A percentile compares a stretch with the other conserved stretches of the same genome.
These are phyloP conservation scores for Sporothrix brunneoviolacea DNA, from an alignment of 2,329 filamentous ascomycete genomes.

Conservation along the genomic window DNA sequence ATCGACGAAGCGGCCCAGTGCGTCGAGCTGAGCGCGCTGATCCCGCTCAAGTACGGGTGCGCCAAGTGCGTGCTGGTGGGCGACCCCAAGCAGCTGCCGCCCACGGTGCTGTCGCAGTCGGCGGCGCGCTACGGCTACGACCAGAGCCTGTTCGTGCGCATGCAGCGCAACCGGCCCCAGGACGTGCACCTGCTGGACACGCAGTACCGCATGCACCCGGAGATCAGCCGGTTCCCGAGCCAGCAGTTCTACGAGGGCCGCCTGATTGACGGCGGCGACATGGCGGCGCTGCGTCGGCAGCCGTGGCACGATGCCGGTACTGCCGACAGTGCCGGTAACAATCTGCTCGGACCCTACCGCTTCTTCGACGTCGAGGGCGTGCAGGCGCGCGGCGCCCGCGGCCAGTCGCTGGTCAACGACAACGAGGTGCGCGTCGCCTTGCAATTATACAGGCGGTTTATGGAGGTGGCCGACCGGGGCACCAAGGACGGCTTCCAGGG, in stretches of 20 bases:
- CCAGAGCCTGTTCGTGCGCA: conserved; percentile 95
- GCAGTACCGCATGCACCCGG: conserved; percentile 98
- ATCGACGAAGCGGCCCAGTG: conserved; percentile 98
- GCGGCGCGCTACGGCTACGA: conserved; percentile 92
- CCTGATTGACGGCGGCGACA: conserved; percentile 76
- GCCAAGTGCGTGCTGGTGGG: conserved; percentile 95
- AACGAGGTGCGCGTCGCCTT: conserved; percentile 83
- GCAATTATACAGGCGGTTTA: conserved; percentile 74
- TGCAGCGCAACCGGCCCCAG: conserved; percentile 86
- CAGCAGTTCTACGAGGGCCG: conserved; percentile 85
- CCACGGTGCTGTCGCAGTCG: conserved; percentile 90
- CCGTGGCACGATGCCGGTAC: conserved; percentile 71
- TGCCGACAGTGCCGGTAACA: conserved; percentile 38
- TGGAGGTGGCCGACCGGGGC: conserved; percentile 45
- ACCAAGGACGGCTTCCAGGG: conserved; percentile 46
- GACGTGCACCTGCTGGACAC: conserved; percentile 93
- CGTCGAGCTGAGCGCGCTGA: conserved; percentile 91
- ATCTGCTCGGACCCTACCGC: conserved; percentile 81
- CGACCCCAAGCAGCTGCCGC: conserved; percentile 94
- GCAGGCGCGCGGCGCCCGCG: conserved; percentile 71
- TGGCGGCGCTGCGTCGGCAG: conserved; percentile 66
- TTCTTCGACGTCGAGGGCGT: conserved; percentile 95
- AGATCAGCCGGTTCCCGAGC: conserved; percentile 88
- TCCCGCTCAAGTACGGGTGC: conserved; percentile 94
- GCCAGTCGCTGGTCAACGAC: conserved; percentile 84